Evolutionary conservation across 306 rosid genomes (phyloP), one percentile per base, ranked within the genome.

Genomic region (Mimosa pudica): DNA sequence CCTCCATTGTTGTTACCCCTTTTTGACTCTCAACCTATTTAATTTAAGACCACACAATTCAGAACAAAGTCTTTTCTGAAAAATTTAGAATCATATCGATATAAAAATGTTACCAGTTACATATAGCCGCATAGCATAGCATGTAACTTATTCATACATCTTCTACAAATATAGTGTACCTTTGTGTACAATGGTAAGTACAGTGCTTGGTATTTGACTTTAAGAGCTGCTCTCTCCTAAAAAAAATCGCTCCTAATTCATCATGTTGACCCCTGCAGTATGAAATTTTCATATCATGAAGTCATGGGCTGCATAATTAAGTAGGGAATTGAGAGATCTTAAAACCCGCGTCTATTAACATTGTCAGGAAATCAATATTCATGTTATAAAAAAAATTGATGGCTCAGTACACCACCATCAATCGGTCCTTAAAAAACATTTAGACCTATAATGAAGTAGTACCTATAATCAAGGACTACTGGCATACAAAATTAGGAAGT

Each of bases 211-310:
- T 94, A 94, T 83, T 90, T 94, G 60, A 96, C 98, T 82, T 94
- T 97, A 13, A 94, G 96, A 6, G 96, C 94, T 51, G 95, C 92
- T 80, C 97, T 89, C 82, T 94, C 98, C 83, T 94, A 5, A 94
- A 92, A 86, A 94, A 92, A 5, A 89, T 94, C 0, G 96, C 86
- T 80, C 92, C 97, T 6, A 92, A 75, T 51, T 94, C 97, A 74
- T 92, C 98, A 57, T 92, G 97, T 38, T 94, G 92, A 58, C 90
- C 83, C 30, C 98, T 94, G 90, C 49, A 80, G 33, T 66, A 9
- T 14, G 11, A 77, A 10, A 4, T 32, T 5, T 18, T 76, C 11
- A 69, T 45, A 38, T 7, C 55, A n/a, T 51, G 33, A 58, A 45
- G 10, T 17, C 60, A 35, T 24, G 30, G 30, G 30, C 30, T 24